Base-by-base conservation (phyloP, 2,329 filamentous ascomycete genomes). In the Colletotrichum godetiae region DNA sequence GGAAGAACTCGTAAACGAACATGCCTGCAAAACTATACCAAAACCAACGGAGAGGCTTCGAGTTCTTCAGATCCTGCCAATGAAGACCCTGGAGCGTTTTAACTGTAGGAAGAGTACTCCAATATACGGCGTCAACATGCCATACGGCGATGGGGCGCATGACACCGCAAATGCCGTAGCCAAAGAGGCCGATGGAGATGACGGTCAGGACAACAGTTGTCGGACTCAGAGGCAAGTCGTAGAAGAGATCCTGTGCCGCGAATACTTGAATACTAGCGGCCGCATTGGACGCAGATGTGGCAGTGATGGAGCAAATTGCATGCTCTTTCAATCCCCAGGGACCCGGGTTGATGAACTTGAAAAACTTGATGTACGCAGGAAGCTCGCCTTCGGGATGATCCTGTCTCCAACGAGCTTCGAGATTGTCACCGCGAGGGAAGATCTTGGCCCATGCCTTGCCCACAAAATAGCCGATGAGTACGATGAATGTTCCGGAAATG, bases 281-380 rank as follows among this genome's bases (percentile, higher is more conserved):
- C 1, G 85, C 88, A 58, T 89, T 88, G 4, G 86, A 88, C 0
- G 87, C 88, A 0, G 87, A 87, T 0, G 87, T 88, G 1, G 88
- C 87, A 0, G 87, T 90, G 76, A 90, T 88, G 61, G 88, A 76
- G 74, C 85, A 87, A 1, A 90, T 83, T 0, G 87, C 81, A 46
- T 91, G 89, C 76, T 91, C 89, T 75, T 91, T 91, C 37, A 90
- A 79, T 33, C 81, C 82, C 85, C 87, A 91, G 0, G 84, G 84
- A 0, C 88, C 86, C 5, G 80, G 80, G 75, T 91, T 91, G 75
- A 91, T 27, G 60, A 90, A 85, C 7, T 79, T 81, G 19, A 85
- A 37, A 19, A 83, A 12, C 1, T 68, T 75, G 58, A 90, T 86
- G 78, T 80, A 85, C 0, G 74, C 27, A 0, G 88, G 88, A 19